Percentiles rank a stretch among this genome's conserved stretches.
Evolutionary conservation across 2,329 filamentous ascomycete genomes (phyloP).

Genomic region (Epichloe gansuensis): DNA sequence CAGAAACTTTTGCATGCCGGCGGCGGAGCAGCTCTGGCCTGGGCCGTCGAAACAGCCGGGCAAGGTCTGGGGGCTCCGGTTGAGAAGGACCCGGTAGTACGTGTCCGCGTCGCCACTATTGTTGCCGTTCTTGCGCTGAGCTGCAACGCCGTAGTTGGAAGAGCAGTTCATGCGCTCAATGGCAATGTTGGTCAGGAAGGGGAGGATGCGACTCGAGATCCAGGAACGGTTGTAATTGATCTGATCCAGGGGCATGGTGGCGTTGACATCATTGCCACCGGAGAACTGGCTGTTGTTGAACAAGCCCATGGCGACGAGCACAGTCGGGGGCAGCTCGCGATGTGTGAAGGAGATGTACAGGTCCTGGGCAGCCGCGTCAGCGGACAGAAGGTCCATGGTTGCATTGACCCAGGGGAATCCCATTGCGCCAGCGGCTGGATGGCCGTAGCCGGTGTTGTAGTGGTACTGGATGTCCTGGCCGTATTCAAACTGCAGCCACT

Average conservation of each 20-base stretch:
- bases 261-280: constrained; percentile 37
- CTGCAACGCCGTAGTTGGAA: not conserved
- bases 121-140: not conserved
- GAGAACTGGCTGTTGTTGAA: constrained; percentile 54
- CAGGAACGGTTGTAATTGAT: constrained; percentile 53
- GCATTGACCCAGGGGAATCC: constrained; percentile 57
- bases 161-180: constrained; percentile 50
- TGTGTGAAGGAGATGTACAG: constrained; percentile 58
- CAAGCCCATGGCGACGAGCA: constrained; percentile 52
- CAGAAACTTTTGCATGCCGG: constrained; percentile 26
- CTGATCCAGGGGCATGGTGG: constrained; percentile 48
- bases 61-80: constrained; percentile 29
- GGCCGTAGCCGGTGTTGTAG: constrained; percentile 54
- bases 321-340: constrained; percentile 53
- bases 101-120: not conserved
- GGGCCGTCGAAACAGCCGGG: constrained; percentile 30
- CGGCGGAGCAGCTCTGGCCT: constrained; percentile 28
- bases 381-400: constrained; percentile 37
- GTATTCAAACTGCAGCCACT: constrained; percentile 57
- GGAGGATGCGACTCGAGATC: constrained; percentile 49
- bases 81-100: constrained; percentile 32
- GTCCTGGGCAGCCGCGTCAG: constrained; percentile 32
- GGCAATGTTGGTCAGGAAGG: constrained; percentile 53
- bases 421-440: constrained; percentile 39
- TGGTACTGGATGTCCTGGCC: constrained; percentile 50